Evolutionary conservation across 441 rosid species (phyloP).

Genomic region (Gossypium trilobum): DNA sequence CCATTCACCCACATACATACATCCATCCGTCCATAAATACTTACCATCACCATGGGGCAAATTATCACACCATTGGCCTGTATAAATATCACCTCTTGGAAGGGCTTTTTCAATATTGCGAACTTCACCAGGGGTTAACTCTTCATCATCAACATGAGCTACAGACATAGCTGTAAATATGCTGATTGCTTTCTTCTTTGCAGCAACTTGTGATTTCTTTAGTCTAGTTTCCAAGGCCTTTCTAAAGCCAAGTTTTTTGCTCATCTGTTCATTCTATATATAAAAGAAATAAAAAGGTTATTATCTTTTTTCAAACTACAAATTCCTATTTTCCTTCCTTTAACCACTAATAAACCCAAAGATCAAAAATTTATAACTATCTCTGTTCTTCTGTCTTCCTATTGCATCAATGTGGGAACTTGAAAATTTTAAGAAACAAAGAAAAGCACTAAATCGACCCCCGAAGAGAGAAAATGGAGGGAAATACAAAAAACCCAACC

Average conservation of each 20-base stretch:
- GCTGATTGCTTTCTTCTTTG: slow-evolving; percentile 34
- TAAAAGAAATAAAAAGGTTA: not conserved
- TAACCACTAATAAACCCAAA: not conserved
- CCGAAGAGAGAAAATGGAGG: slow-evolving; percentile 3
- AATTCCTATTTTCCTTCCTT: not conserved
- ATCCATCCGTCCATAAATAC: slow-evolving; percentile 84
- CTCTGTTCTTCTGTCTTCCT: not conserved
- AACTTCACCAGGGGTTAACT: slow-evolving; percentile 34
- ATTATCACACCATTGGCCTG: slow-evolving; percentile 57
- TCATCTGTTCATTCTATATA: slow-evolving; percentile 59
- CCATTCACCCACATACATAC: slow-evolving; percentile 92
- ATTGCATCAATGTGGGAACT: not conserved
- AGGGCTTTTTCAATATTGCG: slow-evolving; percentile 46
- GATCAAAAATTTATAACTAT: not conserved
- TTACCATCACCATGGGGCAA: slow-evolving; percentile 81
- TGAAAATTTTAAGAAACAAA: not conserved
- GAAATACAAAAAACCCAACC: slow-evolving; percentile 16
- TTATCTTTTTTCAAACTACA: slow-evolving; percentile 1
- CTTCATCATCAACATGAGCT: slow-evolving; percentile 80
- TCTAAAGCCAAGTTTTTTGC: slow-evolving; percentile 38
- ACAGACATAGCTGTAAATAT: slow-evolving; percentile 55
- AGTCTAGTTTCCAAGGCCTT: slow-evolving; percentile 52
- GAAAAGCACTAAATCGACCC: slow-evolving; percentile 14
- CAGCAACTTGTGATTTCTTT: slow-evolving; percentile 37
- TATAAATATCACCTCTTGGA: slow-evolving; percentile 70